These are phyloP conservation scores for Trypanosoma platydactyli DNA, from an alignment of 208 protist species.

Conservation along the genomic window DNA sequence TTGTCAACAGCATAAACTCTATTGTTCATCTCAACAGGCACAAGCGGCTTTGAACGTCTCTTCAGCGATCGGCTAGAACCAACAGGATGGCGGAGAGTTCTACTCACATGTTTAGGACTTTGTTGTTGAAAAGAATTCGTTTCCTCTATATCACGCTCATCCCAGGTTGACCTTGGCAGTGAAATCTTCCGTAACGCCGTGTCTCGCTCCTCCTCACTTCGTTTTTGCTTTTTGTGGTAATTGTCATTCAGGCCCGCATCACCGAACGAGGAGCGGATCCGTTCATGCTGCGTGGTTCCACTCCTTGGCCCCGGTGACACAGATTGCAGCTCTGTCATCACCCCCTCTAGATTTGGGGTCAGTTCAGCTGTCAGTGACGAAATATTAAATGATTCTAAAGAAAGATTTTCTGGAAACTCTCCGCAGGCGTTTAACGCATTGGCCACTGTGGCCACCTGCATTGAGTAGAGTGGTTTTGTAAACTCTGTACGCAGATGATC, in stretches of 20 bases:
- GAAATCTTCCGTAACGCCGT: neutral
- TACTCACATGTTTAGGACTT: neutral
- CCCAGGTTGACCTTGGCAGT: neutral
- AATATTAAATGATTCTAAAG: slow-evolving; percentile 46
- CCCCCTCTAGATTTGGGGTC: slow-evolving; percentile 65
- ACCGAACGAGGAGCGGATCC: slow-evolving; percentile 5
- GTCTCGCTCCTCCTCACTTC: neutral
- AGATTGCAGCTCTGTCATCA: slow-evolving; percentile 66
- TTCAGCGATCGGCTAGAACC: neutral
- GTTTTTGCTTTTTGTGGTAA: neutral
- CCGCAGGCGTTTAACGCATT: slow-evolving; percentile 50
- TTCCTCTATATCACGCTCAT: neutral
- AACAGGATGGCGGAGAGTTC: neutral
- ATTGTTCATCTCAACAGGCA: neutral
- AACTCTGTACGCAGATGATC: slow-evolving; percentile 63
- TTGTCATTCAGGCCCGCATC: neutral
- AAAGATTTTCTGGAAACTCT: slow-evolving; percentile 53
- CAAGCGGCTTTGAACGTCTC: slow-evolving; percentile 2
- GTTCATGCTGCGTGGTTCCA: neutral
- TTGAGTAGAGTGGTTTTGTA: slow-evolving; percentile 66
- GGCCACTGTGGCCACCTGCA: slow-evolving; percentile 87
- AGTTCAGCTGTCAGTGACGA: slow-evolving; percentile 42
- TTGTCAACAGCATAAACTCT: neutral
- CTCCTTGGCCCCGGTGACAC: slow-evolving; percentile 28
- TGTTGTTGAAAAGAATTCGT: neutral